Base-by-base conservation (phyloP, 2,329 filamentous ascomycete genomes). In the Tolypocladium tropicale region DNA sequence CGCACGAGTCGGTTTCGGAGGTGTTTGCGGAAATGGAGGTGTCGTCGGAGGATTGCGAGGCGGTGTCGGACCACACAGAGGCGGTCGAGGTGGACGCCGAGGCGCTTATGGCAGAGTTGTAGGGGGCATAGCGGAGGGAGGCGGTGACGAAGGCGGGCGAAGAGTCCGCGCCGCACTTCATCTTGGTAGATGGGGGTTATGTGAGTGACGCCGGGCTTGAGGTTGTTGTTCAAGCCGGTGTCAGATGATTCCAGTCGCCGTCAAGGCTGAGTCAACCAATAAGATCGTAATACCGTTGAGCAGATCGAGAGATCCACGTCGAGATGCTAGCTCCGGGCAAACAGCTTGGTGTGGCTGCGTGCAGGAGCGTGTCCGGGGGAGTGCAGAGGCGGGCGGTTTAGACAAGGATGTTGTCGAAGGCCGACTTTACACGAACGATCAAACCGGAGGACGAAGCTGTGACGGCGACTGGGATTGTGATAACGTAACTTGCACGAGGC, bases 51-150 rank as follows among this genome's bases (percentile, higher is more conserved):
- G 78, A 78, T 72, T 90, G 86, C 23, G 83, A 85, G 56, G 84
- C 86, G 53, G 78, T 81, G 66, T 87, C 79, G 62, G 90, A 94
- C 78, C 90, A 94, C 64, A 90, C 79, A 36, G 89, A 94, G 56
- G 84, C 82, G 57, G 86, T 82, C 23, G 88, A 91, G 56, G 87
- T 87, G 33, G 89, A 90, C 57, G 87, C 83, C 63, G 88, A 89
- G 56, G 86, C 86, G 67, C 85, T 83, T 77, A 90, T 75, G 46
- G 86, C 85, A 58, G 84, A 81, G 68, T 81, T 82, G 72, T 90
- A 92, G 61, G 84, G 81, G 58, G 74, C 74, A 75, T 80, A 77
- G 69, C 69, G 74, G 65, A 64, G 61, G 59, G 74, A 71, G 63
- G 72, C 68, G 60, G 71, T 70, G 70, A 74, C 72, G 68, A 76